Evolutionary conservation across 2,329 filamentous ascomycete genomes (phyloP).

Genomic region (Thielaviopsis musarum): DNA sequence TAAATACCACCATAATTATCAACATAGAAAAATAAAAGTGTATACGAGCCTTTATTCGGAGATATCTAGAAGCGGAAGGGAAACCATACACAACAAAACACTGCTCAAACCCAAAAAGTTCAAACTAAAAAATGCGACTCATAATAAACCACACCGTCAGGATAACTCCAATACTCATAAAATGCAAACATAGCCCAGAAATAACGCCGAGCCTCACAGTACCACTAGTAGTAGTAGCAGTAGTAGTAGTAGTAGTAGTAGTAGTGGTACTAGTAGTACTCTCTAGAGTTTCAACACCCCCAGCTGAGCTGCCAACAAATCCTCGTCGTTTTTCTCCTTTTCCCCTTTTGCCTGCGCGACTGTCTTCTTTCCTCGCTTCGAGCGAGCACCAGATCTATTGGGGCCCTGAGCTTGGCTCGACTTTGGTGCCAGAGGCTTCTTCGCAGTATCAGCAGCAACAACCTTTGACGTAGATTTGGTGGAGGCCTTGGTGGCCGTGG

Average conservation of each 20-base stretch:
- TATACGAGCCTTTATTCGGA: too few relatives aligned
- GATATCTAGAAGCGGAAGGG: too few relatives aligned
- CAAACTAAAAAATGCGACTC: not conserved
- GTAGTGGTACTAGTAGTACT: too few relatives aligned
- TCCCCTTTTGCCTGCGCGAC: conserved; percentile 12
- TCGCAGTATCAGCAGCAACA: conserved; percentile 13
- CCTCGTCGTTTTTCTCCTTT: conserved; percentile 1
- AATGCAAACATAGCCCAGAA: not conserved
- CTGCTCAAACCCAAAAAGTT: not conserved
- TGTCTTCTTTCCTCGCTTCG: too few relatives aligned
- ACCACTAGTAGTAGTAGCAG: too few relatives aligned
- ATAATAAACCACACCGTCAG: not conserved
- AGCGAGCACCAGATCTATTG: not conserved
- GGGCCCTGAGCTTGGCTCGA: not conserved
- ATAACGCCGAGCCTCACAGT: not conserved
- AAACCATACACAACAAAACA: not conserved
- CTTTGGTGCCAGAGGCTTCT: too few relatives aligned
- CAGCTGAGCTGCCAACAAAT: conserved; percentile 6
- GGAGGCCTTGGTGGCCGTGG: not conserved
- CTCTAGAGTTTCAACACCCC: conserved; percentile 4
- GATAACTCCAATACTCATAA: not conserved
- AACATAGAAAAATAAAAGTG: too few relatives aligned
- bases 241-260: too few relatives aligned
- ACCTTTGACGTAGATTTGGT: conserved; percentile 4
- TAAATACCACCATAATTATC: too few relatives aligned